A percentile compares a stretch with the other conserved stretches of the same genome.
These are phyloP conservation scores for Epichloe festucae DNA, from an alignment of 2,329 filamentous ascomycete species.

Conservation along the genomic window DNA sequence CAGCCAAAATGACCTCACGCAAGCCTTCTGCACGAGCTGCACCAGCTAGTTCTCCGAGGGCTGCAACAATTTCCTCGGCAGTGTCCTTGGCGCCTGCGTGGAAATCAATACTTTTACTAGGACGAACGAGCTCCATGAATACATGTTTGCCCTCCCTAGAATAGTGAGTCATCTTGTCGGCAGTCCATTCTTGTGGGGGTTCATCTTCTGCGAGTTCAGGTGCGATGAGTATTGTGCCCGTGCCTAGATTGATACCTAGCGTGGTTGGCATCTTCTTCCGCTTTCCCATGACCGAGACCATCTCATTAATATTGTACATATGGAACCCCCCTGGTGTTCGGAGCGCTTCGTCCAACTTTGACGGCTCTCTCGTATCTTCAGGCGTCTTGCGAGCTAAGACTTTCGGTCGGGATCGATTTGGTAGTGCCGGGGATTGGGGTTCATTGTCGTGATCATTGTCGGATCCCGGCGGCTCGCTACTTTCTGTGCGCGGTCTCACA, in stretches of 20 bases:
- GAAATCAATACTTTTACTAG: constrained; percentile 91
- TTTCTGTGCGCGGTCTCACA: constrained; percentile 11
- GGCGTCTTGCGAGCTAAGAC: neutral
- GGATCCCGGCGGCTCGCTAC: constrained; percentile 14
- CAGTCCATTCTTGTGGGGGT: constrained; percentile 81
- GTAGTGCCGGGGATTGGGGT: constrained; percentile 25
- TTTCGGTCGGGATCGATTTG: constrained; percentile 19
- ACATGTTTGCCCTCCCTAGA: constrained; percentile 97
- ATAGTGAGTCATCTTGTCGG: constrained; percentile 92
- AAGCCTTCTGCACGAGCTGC: constrained; percentile 73
- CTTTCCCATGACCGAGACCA: constrained; percentile 93
- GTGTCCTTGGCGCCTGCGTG: constrained; percentile 97
- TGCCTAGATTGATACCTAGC: constrained; percentile 80
- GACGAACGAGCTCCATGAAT: constrained; percentile 82
- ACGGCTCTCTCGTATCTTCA: neutral
- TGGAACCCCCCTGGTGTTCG: constrained; percentile 70
- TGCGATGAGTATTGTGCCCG: constrained; percentile 79
- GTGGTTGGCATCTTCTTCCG: constrained; percentile 98
- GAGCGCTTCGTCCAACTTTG: constrained; percentile 25
- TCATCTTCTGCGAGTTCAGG: constrained; percentile 76
- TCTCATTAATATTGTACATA: constrained; percentile 94
- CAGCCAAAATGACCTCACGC: constrained; percentile 74
- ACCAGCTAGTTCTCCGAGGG: constrained; percentile 79
- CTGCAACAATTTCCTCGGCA: constrained; percentile 80
- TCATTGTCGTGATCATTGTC: constrained; percentile 22